Percentiles rank a stretch among this genome's conserved stretches.
Evolutionary conservation across 495 filamentous ascomycete species (phyloP).

Genomic region (Penicillium pancosmium): DNA sequence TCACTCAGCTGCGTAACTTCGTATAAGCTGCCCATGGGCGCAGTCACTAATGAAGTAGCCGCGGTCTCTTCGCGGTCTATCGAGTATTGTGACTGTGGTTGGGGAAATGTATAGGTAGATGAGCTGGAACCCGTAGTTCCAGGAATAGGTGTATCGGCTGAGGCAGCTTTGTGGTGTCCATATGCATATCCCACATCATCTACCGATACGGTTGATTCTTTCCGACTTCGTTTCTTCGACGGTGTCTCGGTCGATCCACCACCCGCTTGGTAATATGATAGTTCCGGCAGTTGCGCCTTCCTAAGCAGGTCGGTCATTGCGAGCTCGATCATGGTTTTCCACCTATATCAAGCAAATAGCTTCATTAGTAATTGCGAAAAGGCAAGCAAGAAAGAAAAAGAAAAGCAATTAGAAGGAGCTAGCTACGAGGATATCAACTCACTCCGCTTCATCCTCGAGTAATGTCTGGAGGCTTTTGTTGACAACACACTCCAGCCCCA

Average conservation of each 20-base stretch:
- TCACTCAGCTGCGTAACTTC: slow-evolving; percentile 61
- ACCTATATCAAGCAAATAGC: slow-evolving; percentile 28
- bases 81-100: slow-evolving; percentile 40
- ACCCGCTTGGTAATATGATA: slow-evolving; percentile 48
- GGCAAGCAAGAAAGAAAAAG: background rate
- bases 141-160: slow-evolving; percentile 16
- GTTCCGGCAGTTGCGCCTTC: slow-evolving; percentile 48
- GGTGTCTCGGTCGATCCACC: slow-evolving; percentile 39
- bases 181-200: slow-evolving; percentile 30
- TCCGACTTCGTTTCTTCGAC: slow-evolving; percentile 39
- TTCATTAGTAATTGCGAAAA: background rate
- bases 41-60: slow-evolving; percentile 50
- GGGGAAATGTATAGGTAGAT: slow-evolving; percentile 22
- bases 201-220: slow-evolving; percentile 44
- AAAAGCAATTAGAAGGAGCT: background rate
- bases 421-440: slow-evolving; percentile 16
- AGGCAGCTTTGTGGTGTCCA: slow-evolving; percentile 21
- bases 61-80: slow-evolving; percentile 48
- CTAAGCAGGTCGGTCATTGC: slow-evolving; percentile 50
- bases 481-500: slow-evolving; percentile 54
- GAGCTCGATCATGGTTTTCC: slow-evolving; percentile 50
- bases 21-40: slow-evolving; percentile 62
- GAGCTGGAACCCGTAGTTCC: slow-evolving; percentile 18
- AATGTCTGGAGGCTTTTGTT: slow-evolving; percentile 60
- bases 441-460: slow-evolving; percentile 55